These are phyloP conservation scores for Magnaporthiopsis rhizophila DNA, from an alignment of 2,329 filamentous ascomycete genomes.

Conservation along the genomic window DNA sequence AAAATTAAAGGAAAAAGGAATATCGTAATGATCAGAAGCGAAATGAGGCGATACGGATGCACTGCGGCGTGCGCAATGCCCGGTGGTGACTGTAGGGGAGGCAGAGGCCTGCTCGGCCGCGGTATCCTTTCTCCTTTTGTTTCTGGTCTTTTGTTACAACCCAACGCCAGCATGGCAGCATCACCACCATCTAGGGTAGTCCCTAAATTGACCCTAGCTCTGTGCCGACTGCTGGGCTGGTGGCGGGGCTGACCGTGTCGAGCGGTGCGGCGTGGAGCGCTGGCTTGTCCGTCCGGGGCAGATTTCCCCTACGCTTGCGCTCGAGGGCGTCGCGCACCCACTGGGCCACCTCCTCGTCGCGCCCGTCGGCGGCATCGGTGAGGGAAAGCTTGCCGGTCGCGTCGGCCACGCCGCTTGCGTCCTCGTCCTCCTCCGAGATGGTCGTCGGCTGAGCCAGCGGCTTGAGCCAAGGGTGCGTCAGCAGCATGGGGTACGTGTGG, in stretches of 20 bases:
- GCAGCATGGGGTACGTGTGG: constrained; percentile 87
- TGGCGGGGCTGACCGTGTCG: constrained; percentile 55
- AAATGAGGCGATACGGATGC: background rate
- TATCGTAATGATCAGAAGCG: background rate
- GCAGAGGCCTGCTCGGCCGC: background rate
- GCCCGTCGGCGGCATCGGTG: constrained; percentile 27
- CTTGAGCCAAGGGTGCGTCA: constrained; percentile 81
- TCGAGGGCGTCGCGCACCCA: constrained; percentile 75
- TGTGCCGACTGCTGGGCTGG: background rate
- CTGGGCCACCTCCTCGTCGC: constrained; percentile 74
- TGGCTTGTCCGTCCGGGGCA: constrained; percentile 52
- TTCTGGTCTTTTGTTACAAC: background rate
- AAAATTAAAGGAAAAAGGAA: background rate
- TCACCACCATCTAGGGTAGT: background rate
- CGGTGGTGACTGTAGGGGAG: background rate
- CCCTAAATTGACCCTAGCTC: constrained; percentile 2
- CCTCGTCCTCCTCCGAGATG: constrained; percentile 26
- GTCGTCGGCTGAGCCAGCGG: constrained; percentile 22
- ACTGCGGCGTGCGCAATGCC: too few relatives aligned
- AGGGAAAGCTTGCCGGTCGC: constrained; percentile 16
- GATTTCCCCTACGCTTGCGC: constrained; percentile 50
- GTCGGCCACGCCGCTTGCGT: constrained; percentile 19
- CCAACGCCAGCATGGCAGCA: background rate
- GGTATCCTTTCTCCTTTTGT: background rate
- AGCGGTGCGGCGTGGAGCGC: constrained; percentile 83